Base-by-base conservation (phyloP, 2,329 filamentous ascomycete species). In the Penicillium oxalicum region DNA sequence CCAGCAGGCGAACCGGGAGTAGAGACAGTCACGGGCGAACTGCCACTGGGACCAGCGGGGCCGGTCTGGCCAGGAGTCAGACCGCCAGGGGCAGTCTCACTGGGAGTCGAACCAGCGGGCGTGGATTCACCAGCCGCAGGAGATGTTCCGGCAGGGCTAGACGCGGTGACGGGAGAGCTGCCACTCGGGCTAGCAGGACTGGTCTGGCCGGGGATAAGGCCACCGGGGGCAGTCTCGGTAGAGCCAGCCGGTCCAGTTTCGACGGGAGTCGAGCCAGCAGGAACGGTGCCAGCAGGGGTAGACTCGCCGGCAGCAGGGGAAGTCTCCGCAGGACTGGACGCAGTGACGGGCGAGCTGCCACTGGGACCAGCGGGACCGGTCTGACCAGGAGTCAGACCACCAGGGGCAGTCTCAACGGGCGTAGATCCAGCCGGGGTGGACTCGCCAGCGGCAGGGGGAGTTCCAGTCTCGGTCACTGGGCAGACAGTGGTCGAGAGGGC, bases 401-500 rank as follows among this genome's bases (percentile, higher is more conserved):
- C 40, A 24, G 40, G 36, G 29, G 43, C 45, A 13, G 56, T 47
- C 44, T 48, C 28, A 38, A 50, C 33, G 9, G 47, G 40, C 9
- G 36, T 38, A 28, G 40, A 41, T 2, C 27, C 46, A 48, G 26
- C 36, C 18, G 46, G 34, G 11, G 45, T 50, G 2, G 35, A 32
- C 29, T 50, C 44, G 1, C 47, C 42, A 36, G n/a, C n/a, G 37
- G 36, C 39, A 5, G 50, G 24, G 7, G 50, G 33, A 18, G 56
- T 67, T 52, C 72, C 57, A 6, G 67, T 67, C 52, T 72, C 57
- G 7, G 67, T 70, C 29, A 70, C 65, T 33, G 72, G 80, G 76
- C 79, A 83, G 63, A 83, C 63, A 33, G 81, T 84, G 57, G 82
- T 84, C 45, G 76, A 78, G 40, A 82, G 59, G 40, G 79, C 68